Percentiles rank a stretch among this genome's conserved stretches.
These are phyloP conservation scores for Trichoderma erinaceum DNA, from an alignment of 495 filamentous ascomycete species.

Conservation along the genomic window DNA sequence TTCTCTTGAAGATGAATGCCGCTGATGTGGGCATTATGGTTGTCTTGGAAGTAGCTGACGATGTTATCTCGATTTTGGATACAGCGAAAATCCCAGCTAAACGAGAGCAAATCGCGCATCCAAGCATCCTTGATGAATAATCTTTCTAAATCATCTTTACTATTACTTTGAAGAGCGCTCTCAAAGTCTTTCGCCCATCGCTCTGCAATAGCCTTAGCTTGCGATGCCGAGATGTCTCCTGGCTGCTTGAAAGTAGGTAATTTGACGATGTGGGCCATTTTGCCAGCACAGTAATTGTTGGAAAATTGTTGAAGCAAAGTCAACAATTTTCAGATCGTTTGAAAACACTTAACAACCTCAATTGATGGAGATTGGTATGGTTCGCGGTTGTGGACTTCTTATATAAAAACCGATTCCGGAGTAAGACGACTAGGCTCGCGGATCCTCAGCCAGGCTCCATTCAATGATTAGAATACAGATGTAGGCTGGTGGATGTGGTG, in stretches of 20 bases:
- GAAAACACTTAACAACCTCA: neutral
- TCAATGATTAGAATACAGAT: too few species aligned
- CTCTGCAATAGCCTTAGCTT: neutral
- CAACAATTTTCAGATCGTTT: neutral
- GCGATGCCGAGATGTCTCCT: neutral
- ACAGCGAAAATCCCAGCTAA: conserved; percentile 50
- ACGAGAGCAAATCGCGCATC: conserved; percentile 51
- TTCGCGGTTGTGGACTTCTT: too few species aligned
- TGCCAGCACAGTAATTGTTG: neutral
- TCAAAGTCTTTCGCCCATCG: neutral
- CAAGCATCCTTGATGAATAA: conserved; percentile 42
- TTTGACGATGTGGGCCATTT: conserved; percentile 5
- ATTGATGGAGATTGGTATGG: too few species aligned
- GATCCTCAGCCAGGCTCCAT: too few species aligned
- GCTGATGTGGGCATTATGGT: conserved; percentile 25
- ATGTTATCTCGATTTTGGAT: conserved; percentile 44
- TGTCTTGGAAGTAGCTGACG: conserved; percentile 30
- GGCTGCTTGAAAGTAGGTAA: conserved; percentile 4
- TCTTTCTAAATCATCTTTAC: neutral
- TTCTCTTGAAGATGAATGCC: conserved; percentile 33
- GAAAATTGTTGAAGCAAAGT: neutral
- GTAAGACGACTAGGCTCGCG: too few species aligned
- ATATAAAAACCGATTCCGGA: too few species aligned
- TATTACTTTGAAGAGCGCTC: neutral
- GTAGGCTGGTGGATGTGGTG: too few species aligned